A percentile compares a stretch with the other conserved stretches of the same genome.
phyloP scores from a whole-genome alignment of 2,329 filamentous ascomycete genomes.

The Alternaria tenuissima region DNA sequence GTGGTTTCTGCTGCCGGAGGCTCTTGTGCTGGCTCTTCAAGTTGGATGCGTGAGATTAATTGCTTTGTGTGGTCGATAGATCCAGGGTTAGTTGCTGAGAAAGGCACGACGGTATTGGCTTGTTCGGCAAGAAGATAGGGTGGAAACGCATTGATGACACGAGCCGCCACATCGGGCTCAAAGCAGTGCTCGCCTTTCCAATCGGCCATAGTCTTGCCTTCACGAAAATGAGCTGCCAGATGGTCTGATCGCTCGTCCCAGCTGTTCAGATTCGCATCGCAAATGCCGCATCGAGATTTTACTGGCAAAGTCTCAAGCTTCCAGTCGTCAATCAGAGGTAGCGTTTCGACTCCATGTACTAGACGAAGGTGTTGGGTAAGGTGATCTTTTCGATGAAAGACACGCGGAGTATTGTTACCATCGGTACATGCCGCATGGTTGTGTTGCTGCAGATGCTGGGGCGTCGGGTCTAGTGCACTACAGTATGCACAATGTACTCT shows the following conservation, averaged over 20 bases:
- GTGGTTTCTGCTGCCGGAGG: neutral
- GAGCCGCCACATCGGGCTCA: slow-evolving; percentile 52
- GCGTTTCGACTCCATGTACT: slow-evolving; percentile 65
- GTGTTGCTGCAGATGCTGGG: slow-evolving; percentile 64
- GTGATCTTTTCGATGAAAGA: slow-evolving; percentile 67
- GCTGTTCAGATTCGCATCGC: slow-evolving; percentile 50
- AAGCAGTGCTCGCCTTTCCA: slow-evolving; percentile 63
- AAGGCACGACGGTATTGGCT: slow-evolving; percentile 50
- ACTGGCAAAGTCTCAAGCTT: slow-evolving; percentile 60
- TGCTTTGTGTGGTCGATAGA: slow-evolving; percentile 33
- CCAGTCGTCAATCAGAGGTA: slow-evolving; percentile 70
- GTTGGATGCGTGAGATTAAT: slow-evolving; percentile 20
- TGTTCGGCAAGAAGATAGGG: slow-evolving; percentile 57
- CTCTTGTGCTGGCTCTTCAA: slow-evolving; percentile 6
- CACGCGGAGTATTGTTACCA: slow-evolving; percentile 65
- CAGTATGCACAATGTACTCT: slow-evolving; percentile 65
- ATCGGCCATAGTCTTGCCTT: slow-evolving; percentile 59
- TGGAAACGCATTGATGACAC: slow-evolving; percentile 56
- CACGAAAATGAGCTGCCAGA: slow-evolving; percentile 60
- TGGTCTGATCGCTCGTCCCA: slow-evolving; percentile 61
- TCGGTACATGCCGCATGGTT: slow-evolving; percentile 70
- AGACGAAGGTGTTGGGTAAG: slow-evolving; percentile 66
- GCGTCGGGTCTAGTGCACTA: slow-evolving; percentile 59
- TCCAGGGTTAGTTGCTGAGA: slow-evolving; percentile 49
- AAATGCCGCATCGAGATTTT: slow-evolving; percentile 61